Conservation (phyloP, 1,284 basidiomycete genomes). For the Austroboletus niveus region DNA sequence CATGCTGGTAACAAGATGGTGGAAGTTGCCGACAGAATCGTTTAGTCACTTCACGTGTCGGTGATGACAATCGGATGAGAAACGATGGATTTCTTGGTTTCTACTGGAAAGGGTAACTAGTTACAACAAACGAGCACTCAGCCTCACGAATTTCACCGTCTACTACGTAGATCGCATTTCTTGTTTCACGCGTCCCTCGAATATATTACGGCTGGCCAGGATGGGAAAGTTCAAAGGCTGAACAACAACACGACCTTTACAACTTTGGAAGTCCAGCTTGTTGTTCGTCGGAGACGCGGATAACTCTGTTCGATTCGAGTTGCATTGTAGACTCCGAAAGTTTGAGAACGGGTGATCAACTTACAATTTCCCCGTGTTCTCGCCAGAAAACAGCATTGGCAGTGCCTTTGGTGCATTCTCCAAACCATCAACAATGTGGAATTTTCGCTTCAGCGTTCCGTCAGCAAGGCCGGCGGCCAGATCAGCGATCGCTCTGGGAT, state of each 20-base stretch:
- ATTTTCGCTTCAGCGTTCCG: slow-evolving; percentile 81
- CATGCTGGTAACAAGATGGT: background rate
- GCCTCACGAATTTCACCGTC: slow-evolving; percentile 1
- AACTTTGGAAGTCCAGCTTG: slow-evolving; percentile 24
- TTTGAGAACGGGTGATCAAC: slow-evolving; percentile 31
- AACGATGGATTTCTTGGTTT: background rate
- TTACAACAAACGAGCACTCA: background rate
- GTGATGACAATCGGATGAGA: background rate
- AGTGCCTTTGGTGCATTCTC: slow-evolving; percentile 70
- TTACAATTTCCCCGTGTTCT: slow-evolving; percentile 80
- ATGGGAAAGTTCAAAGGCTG: too few species aligned
- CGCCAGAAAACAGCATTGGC: slow-evolving; percentile 73
- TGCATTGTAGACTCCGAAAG: background rate
- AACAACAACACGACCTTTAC: slow-evolving; percentile 11
- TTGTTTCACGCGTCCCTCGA: slow-evolving; percentile 2
- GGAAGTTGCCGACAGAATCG: slow-evolving; percentile 2
- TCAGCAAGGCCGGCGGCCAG: slow-evolving; percentile 55
- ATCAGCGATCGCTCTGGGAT: slow-evolving; percentile 51
- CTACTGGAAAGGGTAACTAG: slow-evolving; percentile 4
- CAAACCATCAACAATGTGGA: slow-evolving; percentile 75
- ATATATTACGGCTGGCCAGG: background rate
- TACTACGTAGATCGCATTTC: slow-evolving; percentile 5
- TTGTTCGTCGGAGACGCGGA: slow-evolving; percentile 45
- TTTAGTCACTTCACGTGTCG: slow-evolving; percentile 14
- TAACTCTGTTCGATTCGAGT: slow-evolving; percentile 37